Base-by-base conservation (phyloP, 495 filamentous ascomycete species). In the Bacidia rubella region DNA sequence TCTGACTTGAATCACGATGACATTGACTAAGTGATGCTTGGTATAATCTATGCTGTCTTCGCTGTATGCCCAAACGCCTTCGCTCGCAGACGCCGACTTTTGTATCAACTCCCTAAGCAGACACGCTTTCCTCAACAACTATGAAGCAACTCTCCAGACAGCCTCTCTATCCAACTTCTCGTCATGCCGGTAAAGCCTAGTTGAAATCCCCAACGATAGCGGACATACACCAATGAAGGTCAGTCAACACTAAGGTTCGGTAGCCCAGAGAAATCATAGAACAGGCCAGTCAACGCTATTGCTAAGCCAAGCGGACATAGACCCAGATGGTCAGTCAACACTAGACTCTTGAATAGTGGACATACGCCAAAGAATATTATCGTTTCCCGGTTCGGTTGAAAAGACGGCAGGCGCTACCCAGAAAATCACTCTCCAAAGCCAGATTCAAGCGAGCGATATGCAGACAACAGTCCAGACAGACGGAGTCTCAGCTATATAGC, bases 301-400 rank as follows among this genome's bases (percentile, higher is more conserved):
- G 15, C 29, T 7, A 35, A 7, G 15, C 15, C 5, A 35, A 35
- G 29, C 15, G 55, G 55, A 54, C 55, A 57, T 57, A 35, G 50
- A 54, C 50, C 49, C 24, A 56, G 49, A 50, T 25, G 29, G 54
- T 57, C 50, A 57, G 54, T 56, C 54, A 53, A 49, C 55, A 40
- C 26, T 10, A 35, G 7, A 35, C 15, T 35, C 5, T 35, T 15
- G 29, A 5, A 35, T 7, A 35, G 45, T 43, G 53, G 57, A 59
- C 57, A 59, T 55, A 45, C 53, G 54, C 57, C 53, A 50, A 50
- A 22, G 25, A 45, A n/a, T n/a, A n/a, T n/a, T n/a, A n/a, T n/a
- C n/a, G n/a, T n/a, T n/a, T n/a, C n/a, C n/a, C n/a, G n/a, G n/a
- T n/a, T n/a, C n/a, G n/a, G n/a, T n/a, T n/a, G n/a, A n/a, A n/a